These are phyloP conservation scores for Ustilago loliicola DNA, from an alignment of 1,284 basidiomycete species.

Conservation along the genomic window DNA sequence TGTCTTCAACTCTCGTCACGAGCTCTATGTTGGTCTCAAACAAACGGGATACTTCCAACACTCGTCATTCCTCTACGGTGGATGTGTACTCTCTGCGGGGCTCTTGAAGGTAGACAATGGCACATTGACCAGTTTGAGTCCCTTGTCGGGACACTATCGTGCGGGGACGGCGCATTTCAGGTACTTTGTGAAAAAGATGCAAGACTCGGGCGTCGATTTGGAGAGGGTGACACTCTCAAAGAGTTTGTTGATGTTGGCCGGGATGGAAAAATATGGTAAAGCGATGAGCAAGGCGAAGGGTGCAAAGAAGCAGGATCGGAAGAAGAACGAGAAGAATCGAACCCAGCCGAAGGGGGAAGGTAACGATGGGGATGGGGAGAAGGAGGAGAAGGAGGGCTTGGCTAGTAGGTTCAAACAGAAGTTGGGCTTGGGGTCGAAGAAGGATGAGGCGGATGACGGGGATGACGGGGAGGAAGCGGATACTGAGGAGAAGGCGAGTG, in stretches of 20 bases:
- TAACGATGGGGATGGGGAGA: no score
- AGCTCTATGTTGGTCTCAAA: conserved; percentile 64
- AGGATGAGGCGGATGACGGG: not conserved
- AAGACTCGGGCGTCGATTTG: conserved; percentile 56
- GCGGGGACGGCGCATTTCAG: conserved; percentile 60
- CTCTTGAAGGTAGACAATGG: conserved; percentile 59
- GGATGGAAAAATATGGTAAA: conserved; percentile 62
- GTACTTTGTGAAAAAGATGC: conserved; percentile 59
- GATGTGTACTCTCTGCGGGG: conserved; percentile 60
- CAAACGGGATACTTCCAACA: conserved; percentile 66
- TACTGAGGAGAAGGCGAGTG: conserved; percentile 28
- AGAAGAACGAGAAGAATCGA: conserved; percentile 17
- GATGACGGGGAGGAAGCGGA: conserved; percentile 20
- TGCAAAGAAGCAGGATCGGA: conserved; percentile 25
- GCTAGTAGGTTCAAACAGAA: not conserved
- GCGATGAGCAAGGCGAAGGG: conserved; percentile 51
- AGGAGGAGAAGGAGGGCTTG: conserved; percentile 8
- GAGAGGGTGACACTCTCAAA: conserved; percentile 57
- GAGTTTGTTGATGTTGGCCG: conserved; percentile 50
- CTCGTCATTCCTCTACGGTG: conserved; percentile 61
- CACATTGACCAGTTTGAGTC: conserved; percentile 50
- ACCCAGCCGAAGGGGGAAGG: conserved; percentile 21
- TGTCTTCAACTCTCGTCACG: conserved; percentile 60
- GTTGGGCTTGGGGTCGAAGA: not conserved
- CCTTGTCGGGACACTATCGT: conserved; percentile 61